phyloP scores from a whole-genome alignment of 1,139 yeast genomes.

The Blastobotrys persicus region DNA sequence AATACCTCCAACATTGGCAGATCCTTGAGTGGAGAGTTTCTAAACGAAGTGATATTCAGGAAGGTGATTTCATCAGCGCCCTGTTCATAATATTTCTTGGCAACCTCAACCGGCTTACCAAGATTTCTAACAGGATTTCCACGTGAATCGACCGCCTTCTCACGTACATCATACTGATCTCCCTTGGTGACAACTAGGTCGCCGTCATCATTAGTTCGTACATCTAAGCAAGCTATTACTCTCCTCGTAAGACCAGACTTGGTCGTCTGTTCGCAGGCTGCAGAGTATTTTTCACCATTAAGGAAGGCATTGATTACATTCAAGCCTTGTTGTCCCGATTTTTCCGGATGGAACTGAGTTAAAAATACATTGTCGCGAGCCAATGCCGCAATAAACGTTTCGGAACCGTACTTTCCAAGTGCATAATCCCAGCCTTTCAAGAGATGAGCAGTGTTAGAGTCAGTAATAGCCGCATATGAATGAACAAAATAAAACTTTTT shows the following conservation, averaged over 20 bases:
- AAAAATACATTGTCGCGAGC: constrained; percentile 78
- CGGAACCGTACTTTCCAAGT: constrained; percentile 69
- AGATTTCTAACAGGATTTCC: constrained; percentile 69
- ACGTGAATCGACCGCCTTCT: constrained; percentile 49
- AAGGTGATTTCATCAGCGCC: constrained; percentile 98
- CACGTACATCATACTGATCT: constrained; percentile 95
- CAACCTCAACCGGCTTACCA: constrained; percentile 94
- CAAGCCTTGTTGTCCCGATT: constrained; percentile 88
- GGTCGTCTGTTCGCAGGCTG: constrained; percentile 13
- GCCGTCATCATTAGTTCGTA: constrained; percentile 90
- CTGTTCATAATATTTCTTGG: constrained; percentile 81
- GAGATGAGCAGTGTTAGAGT: constrained; percentile 27
- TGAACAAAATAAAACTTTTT: constrained; percentile 91
- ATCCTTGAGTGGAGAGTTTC: constrained; percentile 87
- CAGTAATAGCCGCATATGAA: constrained; percentile 75
- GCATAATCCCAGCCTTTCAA: constrained; percentile 76
- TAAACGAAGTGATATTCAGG: constrained; percentile 88
- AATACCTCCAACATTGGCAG: constrained; percentile 94
- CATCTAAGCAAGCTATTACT: constrained; percentile 93
- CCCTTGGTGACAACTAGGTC: constrained; percentile 97
- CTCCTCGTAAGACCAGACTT: constrained; percentile 72
- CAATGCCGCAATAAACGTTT: constrained; percentile 81
- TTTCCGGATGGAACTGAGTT: constrained; percentile 97
- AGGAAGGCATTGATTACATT: constrained; percentile 71
- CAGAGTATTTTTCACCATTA: constrained; percentile 40